Percentiles rank a stretch among this genome's conserved stretches.
These are phyloP conservation scores for Fusarium tjaetaba DNA, from an alignment of 2,329 filamentous ascomycete genomes.

Conservation along the genomic window DNA sequence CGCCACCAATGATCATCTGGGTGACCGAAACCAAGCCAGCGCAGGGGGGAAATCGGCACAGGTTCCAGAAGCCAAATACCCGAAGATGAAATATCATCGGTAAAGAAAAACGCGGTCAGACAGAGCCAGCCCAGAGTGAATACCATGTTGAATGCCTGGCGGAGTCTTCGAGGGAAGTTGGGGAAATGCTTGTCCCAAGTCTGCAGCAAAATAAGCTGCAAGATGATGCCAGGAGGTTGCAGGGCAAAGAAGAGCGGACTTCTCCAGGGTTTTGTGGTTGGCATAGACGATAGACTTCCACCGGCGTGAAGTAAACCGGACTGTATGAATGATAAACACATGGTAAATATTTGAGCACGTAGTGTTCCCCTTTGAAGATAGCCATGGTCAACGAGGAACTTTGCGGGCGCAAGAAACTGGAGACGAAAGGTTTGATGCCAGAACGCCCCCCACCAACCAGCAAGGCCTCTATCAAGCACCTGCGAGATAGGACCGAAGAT, in stretches of 20 bases:
- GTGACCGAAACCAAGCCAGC: conserved; percentile 71
- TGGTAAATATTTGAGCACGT: conserved; percentile 39
- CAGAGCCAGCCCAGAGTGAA: conserved; percentile 76
- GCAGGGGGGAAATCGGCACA: conserved; percentile 77
- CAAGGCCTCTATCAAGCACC: conserved; percentile 75
- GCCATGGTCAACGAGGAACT: conserved; percentile 55
- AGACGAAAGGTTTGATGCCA: conserved; percentile 94
- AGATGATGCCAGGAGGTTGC: conserved; percentile 71
- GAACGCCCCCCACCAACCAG: conserved; percentile 84
- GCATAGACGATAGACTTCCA: conserved; percentile 75
- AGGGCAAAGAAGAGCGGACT: conserved; percentile 77
- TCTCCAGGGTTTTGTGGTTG: conserved; percentile 59
- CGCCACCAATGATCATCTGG: conserved; percentile 73
- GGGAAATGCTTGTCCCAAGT: conserved; percentile 51
- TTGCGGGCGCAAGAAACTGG: conserved; percentile 71
- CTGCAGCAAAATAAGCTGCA: conserved; percentile 61
- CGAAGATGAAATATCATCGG: conserved; percentile 78
- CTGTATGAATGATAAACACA: conserved; percentile 64
- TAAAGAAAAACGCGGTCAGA: conserved; percentile 70
- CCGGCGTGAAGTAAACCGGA: conserved; percentile 76
- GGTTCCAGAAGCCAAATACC: conserved; percentile 87
- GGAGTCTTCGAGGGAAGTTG: conserved; percentile 55
- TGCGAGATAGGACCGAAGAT: conserved; percentile 64
- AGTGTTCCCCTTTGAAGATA: conserved; percentile 50
- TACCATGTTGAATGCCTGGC: conserved; percentile 66